Percentiles rank a stretch among this genome's conserved stretches.
These are phyloP conservation scores for Albifimbria verrucaria DNA, from an alignment of 2,329 filamentous ascomycete genomes.

Conservation along the genomic window DNA sequence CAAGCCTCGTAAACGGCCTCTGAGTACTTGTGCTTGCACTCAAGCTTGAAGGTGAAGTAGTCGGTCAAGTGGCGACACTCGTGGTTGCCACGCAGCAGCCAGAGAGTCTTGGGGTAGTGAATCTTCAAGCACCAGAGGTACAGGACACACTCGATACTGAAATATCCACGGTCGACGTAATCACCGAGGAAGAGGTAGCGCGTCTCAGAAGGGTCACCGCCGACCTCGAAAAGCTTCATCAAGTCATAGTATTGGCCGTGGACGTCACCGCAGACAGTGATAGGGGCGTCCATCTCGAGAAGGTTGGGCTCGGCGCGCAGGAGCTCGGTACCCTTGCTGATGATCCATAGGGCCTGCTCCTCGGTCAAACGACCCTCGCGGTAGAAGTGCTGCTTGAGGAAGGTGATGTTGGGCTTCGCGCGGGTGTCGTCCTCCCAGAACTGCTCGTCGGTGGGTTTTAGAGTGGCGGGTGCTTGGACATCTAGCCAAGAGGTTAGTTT, in stretches of 20 bases:
- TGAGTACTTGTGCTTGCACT: slow-evolving; percentile 99
- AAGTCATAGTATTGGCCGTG: slow-evolving; percentile 99
- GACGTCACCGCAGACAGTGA: slow-evolving; percentile 97
- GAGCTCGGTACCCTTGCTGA: slow-evolving; percentile 82
- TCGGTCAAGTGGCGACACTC: slow-evolving; percentile 98
- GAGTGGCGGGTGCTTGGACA: slow-evolving; percentile 94
- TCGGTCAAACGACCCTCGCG: slow-evolving; percentile 95
- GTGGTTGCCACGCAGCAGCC: slow-evolving; percentile 96
- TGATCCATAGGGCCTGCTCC: slow-evolving; percentile 95
- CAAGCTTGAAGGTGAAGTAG: slow-evolving; percentile 99
- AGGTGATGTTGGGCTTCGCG: slow-evolving; percentile 85
- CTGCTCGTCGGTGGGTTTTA: slow-evolving; percentile 87
- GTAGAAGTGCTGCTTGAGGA: slow-evolving; percentile 98
- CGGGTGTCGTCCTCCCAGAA: slow-evolving; percentile 87
- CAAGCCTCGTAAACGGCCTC: slow-evolving; percentile 95
- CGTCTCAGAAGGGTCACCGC: slow-evolving; percentile 93
- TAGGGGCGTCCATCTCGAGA: slow-evolving; percentile 98
- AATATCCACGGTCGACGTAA: slow-evolving; percentile 97
- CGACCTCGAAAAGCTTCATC: slow-evolving; percentile 99
- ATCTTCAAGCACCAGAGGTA: slow-evolving; percentile 99
- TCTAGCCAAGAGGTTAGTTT: slow-evolving; percentile 52
- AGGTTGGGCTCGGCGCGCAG: slow-evolving; percentile 90
- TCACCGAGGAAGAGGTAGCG: slow-evolving; percentile 96
- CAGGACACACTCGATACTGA: slow-evolving; percentile 97
- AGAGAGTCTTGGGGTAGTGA: slow-evolving; percentile 96